Evolutionary conservation across 164 flowering plant species (phyloP).

Genomic region (Akebia trifoliata): DNA sequence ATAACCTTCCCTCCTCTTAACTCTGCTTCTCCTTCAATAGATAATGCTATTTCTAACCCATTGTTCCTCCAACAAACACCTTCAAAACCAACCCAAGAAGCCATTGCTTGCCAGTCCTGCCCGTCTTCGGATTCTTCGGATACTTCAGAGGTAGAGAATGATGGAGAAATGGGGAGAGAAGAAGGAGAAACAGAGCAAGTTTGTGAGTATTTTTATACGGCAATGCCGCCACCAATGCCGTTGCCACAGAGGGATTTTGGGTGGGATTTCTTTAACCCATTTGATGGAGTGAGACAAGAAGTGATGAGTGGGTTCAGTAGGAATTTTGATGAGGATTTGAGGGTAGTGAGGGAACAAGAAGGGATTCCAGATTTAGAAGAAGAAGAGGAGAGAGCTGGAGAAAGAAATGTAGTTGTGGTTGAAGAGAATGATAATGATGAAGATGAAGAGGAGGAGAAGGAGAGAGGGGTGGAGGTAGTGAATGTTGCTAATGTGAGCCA

Average conservation of each 20-base stretch:
- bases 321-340: conserved; percentile 66
- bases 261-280: conserved; percentile 47
- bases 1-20: conserved; percentile 29
- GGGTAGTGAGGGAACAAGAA: conserved; percentile 75
- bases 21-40: conserved; percentile 20
- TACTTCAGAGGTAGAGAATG: conserved; percentile 15
- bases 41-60: conserved; percentile 49
- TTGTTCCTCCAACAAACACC: conserved; percentile 55
- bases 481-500: conserved; percentile 24
- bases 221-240: conserved; percentile 39
- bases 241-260: conserved; percentile 44
- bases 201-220: conserved; percentile 21
- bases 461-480: conserved; percentile 21
- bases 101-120: conserved; percentile 23
- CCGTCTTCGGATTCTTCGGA: conserved; percentile 21
- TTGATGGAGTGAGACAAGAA: conserved; percentile 53
- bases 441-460: conserved; percentile 39
- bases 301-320: conserved; percentile 41
- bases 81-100: conserved; percentile 44
- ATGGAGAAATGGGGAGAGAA: conserved; percentile 18
- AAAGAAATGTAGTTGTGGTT: not conserved
- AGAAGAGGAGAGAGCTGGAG: conserved; percentile 41
- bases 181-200: not conserved
- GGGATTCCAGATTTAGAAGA: conserved; percentile 46
- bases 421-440: conserved; percentile 32